Conservation (phyloP, 208 protist species). For the Sergeia podlipaevii region DNA sequence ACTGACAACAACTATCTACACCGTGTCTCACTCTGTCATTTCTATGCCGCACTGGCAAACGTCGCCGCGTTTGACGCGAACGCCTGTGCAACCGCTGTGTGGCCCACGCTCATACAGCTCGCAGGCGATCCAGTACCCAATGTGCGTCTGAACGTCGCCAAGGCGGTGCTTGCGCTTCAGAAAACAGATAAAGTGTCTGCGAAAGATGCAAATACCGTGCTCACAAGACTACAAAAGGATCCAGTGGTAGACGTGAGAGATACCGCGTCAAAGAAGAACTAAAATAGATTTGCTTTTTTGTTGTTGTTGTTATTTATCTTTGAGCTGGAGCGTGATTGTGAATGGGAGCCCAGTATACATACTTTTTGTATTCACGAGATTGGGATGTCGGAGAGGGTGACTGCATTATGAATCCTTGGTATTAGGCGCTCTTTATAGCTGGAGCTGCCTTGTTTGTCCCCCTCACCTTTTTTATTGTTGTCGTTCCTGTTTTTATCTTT, state of each 20-base stretch:
- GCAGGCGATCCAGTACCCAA: conserved; percentile 70
- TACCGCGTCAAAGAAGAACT: conserved; percentile 11
- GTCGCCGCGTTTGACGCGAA: conserved; percentile 44
- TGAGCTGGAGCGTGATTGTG: no score
- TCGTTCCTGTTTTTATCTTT: no score
- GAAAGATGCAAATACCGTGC: conserved; percentile 39
- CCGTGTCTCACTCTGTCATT: conserved; percentile 67
- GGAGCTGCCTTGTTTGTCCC: no score
- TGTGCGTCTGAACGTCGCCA: conserved; percentile 76
- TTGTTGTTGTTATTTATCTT: neutral
- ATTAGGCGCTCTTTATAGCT: no score
- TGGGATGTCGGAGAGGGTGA: no score
- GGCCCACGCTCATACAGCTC: conserved; percentile 62
- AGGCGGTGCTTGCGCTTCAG: conserved; percentile 52
- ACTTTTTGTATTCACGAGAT: no score
- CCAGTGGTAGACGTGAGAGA: conserved; percentile 63
- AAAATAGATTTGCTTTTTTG: neutral
- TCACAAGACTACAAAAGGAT: conserved; percentile 60
- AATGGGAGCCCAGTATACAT: no score
- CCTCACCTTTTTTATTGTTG: no score
- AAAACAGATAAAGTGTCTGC: conserved; percentile 37
- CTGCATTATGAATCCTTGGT: no score
- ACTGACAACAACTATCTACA: conserved; percentile 73
- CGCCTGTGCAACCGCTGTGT: conserved; percentile 46
- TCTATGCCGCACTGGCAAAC: conserved; percentile 58